Percentiles rank a stretch among this genome's conserved stretches.
These are phyloP conservation scores for Pisolithus marmoratus DNA, from an alignment of 768 basidiomycete species.

Conservation along the genomic window DNA sequence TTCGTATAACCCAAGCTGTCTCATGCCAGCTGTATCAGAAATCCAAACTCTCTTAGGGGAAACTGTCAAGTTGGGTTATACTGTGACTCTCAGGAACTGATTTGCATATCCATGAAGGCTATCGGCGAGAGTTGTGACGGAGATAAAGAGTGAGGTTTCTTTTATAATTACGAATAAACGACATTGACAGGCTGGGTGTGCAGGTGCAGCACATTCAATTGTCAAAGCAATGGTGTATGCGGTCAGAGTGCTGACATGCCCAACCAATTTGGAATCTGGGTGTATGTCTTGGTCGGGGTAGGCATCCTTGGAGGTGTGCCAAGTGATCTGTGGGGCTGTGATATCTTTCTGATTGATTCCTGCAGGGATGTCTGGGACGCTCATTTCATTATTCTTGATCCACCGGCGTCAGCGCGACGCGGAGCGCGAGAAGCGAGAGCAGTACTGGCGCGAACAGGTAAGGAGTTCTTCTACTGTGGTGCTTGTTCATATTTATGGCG, in stretches of 20 bases:
- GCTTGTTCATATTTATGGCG: not conserved
- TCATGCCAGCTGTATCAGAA: not conserved
- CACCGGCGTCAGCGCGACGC: slow-evolving; percentile 67
- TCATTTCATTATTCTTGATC: slow-evolving; percentile 61
- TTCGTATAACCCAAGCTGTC: slow-evolving; percentile 24
- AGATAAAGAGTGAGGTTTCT: slow-evolving; percentile 47
- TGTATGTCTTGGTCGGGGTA: slow-evolving; percentile 66
- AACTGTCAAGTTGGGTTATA: slow-evolving; percentile 73
- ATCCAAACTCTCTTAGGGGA: slow-evolving; percentile 35
- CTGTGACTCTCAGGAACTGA: slow-evolving; percentile 56
- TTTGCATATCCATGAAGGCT: slow-evolving; percentile 55
- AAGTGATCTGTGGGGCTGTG: not conserved
- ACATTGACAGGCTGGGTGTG: not conserved
- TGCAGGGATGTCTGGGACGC: slow-evolving; percentile 69
- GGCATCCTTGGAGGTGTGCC: slow-evolving; percentile 67
- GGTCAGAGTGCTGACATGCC: slow-evolving; percentile 54
- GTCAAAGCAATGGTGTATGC: slow-evolving; percentile 55
- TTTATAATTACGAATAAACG: slow-evolving; percentile 37
- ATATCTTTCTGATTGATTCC: not conserved
- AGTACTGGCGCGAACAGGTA: slow-evolving; percentile 89
- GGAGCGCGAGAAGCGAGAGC: slow-evolving; percentile 78
- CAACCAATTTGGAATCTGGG: slow-evolving; percentile 57
- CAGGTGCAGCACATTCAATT: slow-evolving; percentile 78
- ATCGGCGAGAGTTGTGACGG: slow-evolving; percentile 56
- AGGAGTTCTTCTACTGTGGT: not conserved